Conservation (phyloP, 139 green algal species). For the Diplosphaera chodatii region DNA sequence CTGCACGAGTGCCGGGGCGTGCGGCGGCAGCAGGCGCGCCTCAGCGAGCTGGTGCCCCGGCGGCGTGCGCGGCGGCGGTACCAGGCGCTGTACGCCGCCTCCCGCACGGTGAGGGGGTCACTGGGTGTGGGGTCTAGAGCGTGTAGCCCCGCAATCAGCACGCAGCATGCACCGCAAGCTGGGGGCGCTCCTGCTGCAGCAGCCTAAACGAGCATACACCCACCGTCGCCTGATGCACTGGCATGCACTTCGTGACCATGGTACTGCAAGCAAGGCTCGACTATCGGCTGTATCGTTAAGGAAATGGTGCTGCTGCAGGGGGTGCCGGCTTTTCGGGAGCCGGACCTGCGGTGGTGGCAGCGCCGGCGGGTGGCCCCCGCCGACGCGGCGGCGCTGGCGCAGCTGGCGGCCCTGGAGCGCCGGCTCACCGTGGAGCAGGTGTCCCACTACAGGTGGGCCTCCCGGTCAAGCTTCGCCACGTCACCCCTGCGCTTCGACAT, state of each 20-base stretch:
- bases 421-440: slow-evolving; percentile 36
- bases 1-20: slow-evolving; percentile 5
- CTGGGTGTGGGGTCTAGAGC: too few species aligned
- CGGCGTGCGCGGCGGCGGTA: slow-evolving; percentile 21
- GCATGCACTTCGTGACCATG: too few species aligned
- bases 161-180: too few species aligned
- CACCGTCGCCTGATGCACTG: too few species aligned
- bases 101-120: background rate
- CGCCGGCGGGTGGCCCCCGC: slow-evolving; percentile 11
- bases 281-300: too few species aligned
- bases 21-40: slow-evolving; percentile 16
- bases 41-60: slow-evolving; percentile 13
- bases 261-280: too few species aligned
- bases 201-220: too few species aligned
- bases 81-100: slow-evolving; percentile 27
- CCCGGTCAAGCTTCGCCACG: too few species aligned
- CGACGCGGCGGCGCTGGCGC: slow-evolving; percentile 4
- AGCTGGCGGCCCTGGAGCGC: slow-evolving; percentile 24
- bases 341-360: slow-evolving; percentile 31
- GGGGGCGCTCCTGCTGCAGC: too few species aligned
- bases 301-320: background rate
- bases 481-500: too few species aligned
- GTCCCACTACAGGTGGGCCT: slow-evolving; percentile 40
- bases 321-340: slow-evolving; percentile 7
- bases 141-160: too few species aligned